Conservation (phyloP, 1,284 basidiomycete species). For the Paramarasmius palmivorus region DNA sequence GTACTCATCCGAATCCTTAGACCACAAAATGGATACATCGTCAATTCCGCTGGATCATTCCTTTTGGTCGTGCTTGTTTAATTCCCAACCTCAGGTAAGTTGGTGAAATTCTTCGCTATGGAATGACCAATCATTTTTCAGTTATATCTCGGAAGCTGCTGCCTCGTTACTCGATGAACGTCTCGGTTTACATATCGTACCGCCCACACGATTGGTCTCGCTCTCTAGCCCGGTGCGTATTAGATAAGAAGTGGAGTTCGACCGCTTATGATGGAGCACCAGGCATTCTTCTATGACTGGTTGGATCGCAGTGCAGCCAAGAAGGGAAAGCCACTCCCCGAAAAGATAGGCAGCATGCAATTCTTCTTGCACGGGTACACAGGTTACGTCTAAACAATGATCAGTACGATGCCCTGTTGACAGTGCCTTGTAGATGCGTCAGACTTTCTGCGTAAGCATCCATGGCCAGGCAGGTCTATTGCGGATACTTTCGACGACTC, state of each 20-base stretch:
- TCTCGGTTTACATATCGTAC: conserved; percentile 79
- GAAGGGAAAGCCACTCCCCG: conserved; percentile 78
- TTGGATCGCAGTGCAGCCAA: conserved; percentile 76
- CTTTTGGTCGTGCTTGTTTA: conserved; percentile 83
- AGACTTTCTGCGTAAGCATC: conserved; percentile 82
- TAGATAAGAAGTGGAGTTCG: neutral
- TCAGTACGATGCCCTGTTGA: conserved; percentile 2
- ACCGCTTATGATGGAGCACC: conserved; percentile 10
- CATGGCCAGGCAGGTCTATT: conserved; percentile 85
- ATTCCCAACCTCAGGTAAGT: conserved; percentile 83
- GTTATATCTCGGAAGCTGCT: conserved; percentile 78
- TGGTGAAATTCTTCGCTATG: conserved; percentile 21
- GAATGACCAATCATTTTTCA: conserved; percentile 20
- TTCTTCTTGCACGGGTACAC: conserved; percentile 84
- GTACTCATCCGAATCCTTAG: conserved; percentile 32
- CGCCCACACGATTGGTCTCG: conserved; percentile 81
- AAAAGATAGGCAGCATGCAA: conserved; percentile 91
- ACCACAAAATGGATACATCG: conserved; percentile 91
- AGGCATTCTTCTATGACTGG: conserved; percentile 92
- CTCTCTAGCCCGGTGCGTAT: conserved; percentile 72
- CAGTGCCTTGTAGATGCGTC: conserved; percentile 66
- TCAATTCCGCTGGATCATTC: conserved; percentile 81
- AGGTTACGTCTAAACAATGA: conserved; percentile 40
- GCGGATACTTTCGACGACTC: conserved; percentile 84
- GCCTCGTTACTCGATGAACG: conserved; percentile 83